A percentile compares a stretch with the other conserved stretches of the same genome.
These are phyloP conservation scores for Brassica cretica DNA, from an alignment of 345 rosid species.

Conservation along the genomic window DNA sequence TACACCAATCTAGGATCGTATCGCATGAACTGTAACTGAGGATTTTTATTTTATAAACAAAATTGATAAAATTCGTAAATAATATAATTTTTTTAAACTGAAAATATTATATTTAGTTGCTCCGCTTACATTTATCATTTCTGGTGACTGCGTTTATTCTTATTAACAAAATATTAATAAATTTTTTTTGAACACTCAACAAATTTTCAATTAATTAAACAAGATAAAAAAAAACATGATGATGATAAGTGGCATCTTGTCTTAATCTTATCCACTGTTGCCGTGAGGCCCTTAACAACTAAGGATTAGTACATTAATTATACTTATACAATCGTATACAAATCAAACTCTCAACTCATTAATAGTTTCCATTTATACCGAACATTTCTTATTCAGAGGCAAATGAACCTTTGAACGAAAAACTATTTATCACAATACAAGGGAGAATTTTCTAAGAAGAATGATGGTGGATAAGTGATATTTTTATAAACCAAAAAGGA, in stretches of 20 bases:
- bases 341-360: background rate
- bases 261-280: slow-evolving; percentile 16
- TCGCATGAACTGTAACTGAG: too few relatives aligned
- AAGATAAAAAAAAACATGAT: background rate
- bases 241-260: slow-evolving; percentile 2
- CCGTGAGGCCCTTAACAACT: background rate
- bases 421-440: background rate
- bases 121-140: too few relatives aligned
- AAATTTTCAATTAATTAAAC: background rate
- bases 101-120: too few relatives aligned
- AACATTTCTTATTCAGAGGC: background rate
- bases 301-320: background rate
- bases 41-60: too few relatives aligned
- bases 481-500: background rate
- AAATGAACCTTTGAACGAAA: too few relatives aligned
- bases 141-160: too few relatives aligned
- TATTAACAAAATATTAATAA: too few relatives aligned
- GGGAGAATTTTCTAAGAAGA: background rate
- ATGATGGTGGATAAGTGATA: background rate
- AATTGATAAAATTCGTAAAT: too few relatives aligned
- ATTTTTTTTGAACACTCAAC: too few relatives aligned
- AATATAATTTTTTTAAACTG: too few relatives aligned
- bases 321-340: slow-evolving; percentile 3
- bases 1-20: too few relatives aligned
- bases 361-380: background rate